These are phyloP conservation scores for Powellomyces hirtus DNA, from an alignment of 192 early-diverging fungal genomes.

Conservation along the genomic window DNA sequence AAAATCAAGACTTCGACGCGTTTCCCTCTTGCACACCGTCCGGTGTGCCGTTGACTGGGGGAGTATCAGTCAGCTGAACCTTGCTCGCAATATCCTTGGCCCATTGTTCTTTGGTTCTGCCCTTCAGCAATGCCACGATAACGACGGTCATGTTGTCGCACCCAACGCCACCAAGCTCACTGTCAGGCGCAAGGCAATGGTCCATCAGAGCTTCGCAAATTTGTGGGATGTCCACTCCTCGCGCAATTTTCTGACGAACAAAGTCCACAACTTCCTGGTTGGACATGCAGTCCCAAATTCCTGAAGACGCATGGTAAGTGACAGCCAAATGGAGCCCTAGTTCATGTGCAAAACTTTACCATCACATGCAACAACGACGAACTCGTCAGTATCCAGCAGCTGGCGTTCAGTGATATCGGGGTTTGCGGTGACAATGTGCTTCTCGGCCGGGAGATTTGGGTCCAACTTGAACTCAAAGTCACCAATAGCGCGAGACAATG, in stretches of 20 bases:
- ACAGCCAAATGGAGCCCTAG: too few relatives aligned
- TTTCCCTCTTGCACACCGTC: not conserved
- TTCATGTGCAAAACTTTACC: too few relatives aligned
- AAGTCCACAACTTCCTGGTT: conserved; percentile 88
- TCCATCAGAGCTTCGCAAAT: conserved; percentile 93
- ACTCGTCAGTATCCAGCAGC: conserved; percentile 76
- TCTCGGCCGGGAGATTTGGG: conserved; percentile 66
- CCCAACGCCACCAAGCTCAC: conserved; percentile 86
- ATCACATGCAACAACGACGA: conserved; percentile 95
- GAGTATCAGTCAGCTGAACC: conserved; percentile 1
- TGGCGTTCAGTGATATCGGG: conserved; percentile 75
- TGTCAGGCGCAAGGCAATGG: conserved; percentile 83
- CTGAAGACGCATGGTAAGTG: conserved; percentile 51
- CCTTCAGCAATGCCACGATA: conserved; percentile 83
- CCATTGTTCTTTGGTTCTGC: conserved; percentile 79
- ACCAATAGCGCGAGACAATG: conserved; percentile 94
- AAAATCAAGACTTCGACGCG: not conserved
- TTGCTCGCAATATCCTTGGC: conserved; percentile 9
- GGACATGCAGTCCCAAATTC: conserved; percentile 98
- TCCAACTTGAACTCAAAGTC: conserved; percentile 99
- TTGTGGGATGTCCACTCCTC: conserved; percentile 56
- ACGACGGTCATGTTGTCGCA: conserved; percentile 99
- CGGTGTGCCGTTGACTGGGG: not conserved
- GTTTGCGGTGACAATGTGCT: conserved; percentile 91
- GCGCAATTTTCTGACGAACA: conserved; percentile 67